phyloP scores from a whole-genome alignment of 73 alveolate species.

The Blepharisma japonicum region DNA sequence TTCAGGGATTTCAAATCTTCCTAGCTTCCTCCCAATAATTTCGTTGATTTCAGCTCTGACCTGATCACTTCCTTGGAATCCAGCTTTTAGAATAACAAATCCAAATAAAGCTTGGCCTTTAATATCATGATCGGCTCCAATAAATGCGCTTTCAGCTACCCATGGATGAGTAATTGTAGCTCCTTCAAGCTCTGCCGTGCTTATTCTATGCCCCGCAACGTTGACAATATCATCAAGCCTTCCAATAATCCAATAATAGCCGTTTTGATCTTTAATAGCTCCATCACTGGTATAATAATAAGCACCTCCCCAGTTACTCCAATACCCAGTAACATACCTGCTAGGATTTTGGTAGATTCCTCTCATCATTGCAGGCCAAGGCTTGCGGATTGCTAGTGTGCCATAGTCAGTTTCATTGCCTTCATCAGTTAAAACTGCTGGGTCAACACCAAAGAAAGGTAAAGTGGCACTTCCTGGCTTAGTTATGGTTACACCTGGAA shows the following conservation, averaged over 20 bases:
- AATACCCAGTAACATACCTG: slow-evolving; percentile 1
- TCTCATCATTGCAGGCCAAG: slow-evolving; percentile 34
- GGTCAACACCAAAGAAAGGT: slow-evolving; percentile 54
- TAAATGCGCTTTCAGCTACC: slow-evolving; percentile 84
- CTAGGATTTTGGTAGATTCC: background rate
- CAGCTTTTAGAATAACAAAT: slow-evolving; percentile 40
- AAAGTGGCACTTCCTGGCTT: slow-evolving; percentile 51
- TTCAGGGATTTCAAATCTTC: slow-evolving; percentile 31
- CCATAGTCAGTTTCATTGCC: slow-evolving; percentile 28
- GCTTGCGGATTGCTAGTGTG: slow-evolving; percentile 11
- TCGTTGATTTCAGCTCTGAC: slow-evolving; percentile 34
- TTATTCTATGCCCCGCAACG: slow-evolving; percentile 82
- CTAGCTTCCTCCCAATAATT: slow-evolving; percentile 32
- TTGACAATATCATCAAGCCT: slow-evolving; percentile 89
- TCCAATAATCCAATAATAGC: slow-evolving; percentile 83
- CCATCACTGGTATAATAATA: slow-evolving; percentile 83
- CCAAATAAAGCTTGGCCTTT: slow-evolving; percentile 75
- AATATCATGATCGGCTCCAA: slow-evolving; percentile 71
- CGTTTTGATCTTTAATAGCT: slow-evolving; percentile 82
- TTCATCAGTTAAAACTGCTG: slow-evolving; percentile 21
- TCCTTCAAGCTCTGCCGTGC: slow-evolving; percentile 80
- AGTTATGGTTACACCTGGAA: slow-evolving; percentile 41
- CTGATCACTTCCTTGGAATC: slow-evolving; percentile 18
- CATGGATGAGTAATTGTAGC: slow-evolving; percentile 55
- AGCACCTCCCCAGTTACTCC: slow-evolving; percentile 36